Evolutionary conservation across 345 rosid genomes (phyloP).

Genomic region (Aquilaria sinensis): DNA sequence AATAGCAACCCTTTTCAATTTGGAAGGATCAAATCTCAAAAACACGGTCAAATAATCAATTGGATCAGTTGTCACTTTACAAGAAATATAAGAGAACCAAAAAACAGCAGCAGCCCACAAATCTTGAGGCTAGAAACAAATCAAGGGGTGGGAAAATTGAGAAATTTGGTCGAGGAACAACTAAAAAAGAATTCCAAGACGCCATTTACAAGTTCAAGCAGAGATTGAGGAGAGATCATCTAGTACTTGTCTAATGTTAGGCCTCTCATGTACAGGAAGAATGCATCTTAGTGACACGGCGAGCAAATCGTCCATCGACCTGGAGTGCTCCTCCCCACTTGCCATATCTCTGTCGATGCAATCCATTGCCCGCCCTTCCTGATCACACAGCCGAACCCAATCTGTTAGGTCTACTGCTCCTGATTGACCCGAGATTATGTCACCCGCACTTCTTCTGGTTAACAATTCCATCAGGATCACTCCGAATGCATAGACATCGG

Average conservation of each 20-base stretch:
- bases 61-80: conserved; percentile 39
- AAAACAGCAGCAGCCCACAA: conserved; percentile 28
- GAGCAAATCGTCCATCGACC: conserved; percentile 89
- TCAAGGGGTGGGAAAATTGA: conserved; percentile 10
- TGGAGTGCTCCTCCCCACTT: conserved; percentile 68
- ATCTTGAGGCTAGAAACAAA: conserved; percentile 44
- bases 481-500: conserved; percentile 83
- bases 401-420: conserved; percentile 90
- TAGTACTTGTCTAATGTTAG: conserved; percentile 83
- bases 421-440: conserved; percentile 90
- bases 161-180: conserved; percentile 35
- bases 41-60: conserved; percentile 39
- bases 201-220: conserved; percentile 57
- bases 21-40: conserved; percentile 20
- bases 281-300: conserved; percentile 75
- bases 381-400: conserved; percentile 80
- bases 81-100: conserved; percentile 25
- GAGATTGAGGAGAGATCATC: conserved; percentile 67
- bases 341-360: conserved; percentile 88
- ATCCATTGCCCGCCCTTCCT: conserved; percentile 88
- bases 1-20: conserved; percentile 9
- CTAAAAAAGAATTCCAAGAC: conserved; percentile 46
- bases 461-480: conserved; percentile 89
- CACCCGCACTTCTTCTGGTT: conserved; percentile 85
- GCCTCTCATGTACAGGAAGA: conserved; percentile 80